Percentiles rank a stretch among this genome's conserved stretches.
Conservation (phyloP, 768 basidiomycete species). For the Trametes meyenii region DNA sequence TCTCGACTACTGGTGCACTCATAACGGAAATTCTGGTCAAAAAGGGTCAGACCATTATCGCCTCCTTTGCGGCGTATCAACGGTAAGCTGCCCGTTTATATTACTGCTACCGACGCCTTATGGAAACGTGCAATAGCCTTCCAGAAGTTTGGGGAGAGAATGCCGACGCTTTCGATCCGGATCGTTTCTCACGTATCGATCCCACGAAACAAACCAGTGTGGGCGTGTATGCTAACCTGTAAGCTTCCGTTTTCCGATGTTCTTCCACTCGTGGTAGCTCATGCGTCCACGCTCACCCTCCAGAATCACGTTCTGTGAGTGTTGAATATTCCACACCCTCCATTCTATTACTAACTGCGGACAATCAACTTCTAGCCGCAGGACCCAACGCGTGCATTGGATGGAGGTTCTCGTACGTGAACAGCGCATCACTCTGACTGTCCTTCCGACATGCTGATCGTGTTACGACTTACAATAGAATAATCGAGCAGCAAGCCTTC, state of each 20-base stretch:
- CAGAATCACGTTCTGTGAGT: no score
- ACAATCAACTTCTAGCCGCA: slow-evolving; percentile 1
- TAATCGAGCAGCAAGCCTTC: slow-evolving; percentile 38
- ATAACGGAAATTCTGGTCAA: slow-evolving; percentile 12
- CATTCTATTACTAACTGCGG: no score
- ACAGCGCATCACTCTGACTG: background rate
- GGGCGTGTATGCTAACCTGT: slow-evolving; percentile 24
- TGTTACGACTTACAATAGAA: background rate
- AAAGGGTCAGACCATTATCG: slow-evolving; percentile 2
- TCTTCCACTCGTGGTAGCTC: background rate
- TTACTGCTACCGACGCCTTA: background rate
- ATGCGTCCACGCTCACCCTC: background rate
- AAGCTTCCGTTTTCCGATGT: background rate
- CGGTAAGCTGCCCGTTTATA: slow-evolving; percentile 5
- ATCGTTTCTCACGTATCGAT: slow-evolving; percentile 9
- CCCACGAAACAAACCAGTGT: slow-evolving; percentile 14
- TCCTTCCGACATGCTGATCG: no score
- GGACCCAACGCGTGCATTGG: slow-evolving; percentile 22
- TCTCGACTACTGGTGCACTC: background rate
- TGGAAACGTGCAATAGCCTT: background rate
- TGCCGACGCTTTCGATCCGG: slow-evolving; percentile 19
- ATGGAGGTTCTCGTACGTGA: slow-evolving; percentile 22
- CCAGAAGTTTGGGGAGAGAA: slow-evolving; percentile 21
- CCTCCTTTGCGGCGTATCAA: slow-evolving; percentile 10
- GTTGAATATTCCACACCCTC: no score